Base-by-base conservation (phyloP, 1,284 basidiomycete genomes). In the Gymnopus androsaceus region DNA sequence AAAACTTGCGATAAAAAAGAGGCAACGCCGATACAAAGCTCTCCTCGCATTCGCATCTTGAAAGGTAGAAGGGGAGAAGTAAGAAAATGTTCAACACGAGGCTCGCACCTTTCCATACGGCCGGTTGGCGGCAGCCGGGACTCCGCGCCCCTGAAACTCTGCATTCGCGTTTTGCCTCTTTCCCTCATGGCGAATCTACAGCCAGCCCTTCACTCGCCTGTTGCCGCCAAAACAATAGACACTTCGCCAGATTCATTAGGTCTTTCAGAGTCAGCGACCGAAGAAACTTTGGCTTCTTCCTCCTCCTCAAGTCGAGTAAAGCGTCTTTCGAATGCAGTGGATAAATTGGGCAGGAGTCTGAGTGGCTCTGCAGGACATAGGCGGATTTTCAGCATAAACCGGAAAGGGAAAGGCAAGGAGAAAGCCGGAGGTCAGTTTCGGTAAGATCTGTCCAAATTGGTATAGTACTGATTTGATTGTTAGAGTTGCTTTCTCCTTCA, bases 11-110 rank as follows among this genome's bases (percentile, higher is more conserved):
- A 84, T 53, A 90, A 74, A 57, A 90, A 62, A 47, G 87, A 82
- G 55, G 83, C 87, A 59, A 80, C 70, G 57, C 84, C 82, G 38
- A 91, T 79, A 69, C 85, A 90, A 60, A 87, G 61, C 78, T 90
- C 88, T 33, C 88, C 88, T 57, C 80, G 85, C 82, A 88, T 66
- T 52, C 56, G 61, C 48, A 55, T 54, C 59, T 51, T 60, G 59
- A 60, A 56, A 54, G 58, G 54, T 61, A 55, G 56, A 59, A 57
- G 61, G 52, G 54, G 36, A 23, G n/a, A n/a, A n/a, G n/a, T n/a
- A n/a, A n/a, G 53, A 59, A 63, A 63, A 61, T 68, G 68, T 61
- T 66, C 68, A 73, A 72, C 71, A 72, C 72, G 70, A 25, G 25
- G 25, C 41, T 67, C 57, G n/a, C n/a, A n/a, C n/a, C n/a, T n/a